phyloP scores from a whole-genome alignment of 1,284 basidiomycete species.

The Waitea zeae region DNA sequence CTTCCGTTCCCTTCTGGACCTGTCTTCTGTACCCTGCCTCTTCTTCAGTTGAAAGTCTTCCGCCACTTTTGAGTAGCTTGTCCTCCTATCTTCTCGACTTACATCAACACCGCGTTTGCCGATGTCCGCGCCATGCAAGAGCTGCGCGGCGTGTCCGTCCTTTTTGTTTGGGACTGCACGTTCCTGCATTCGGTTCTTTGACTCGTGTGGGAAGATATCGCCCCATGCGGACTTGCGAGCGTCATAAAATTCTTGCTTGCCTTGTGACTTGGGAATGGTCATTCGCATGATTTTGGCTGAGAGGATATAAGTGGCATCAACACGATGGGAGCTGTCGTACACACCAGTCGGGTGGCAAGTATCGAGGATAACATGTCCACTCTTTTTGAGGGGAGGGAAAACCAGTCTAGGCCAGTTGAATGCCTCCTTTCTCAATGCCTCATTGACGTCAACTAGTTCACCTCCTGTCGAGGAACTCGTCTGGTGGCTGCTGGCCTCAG shows the following conservation, averaged over 20 bases:
- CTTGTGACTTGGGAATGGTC: constrained; percentile 83
- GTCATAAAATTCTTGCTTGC: constrained; percentile 90
- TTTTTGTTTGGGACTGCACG: constrained; percentile 21
- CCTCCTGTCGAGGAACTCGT: too few species aligned
- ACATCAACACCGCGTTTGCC: constrained; percentile 23
- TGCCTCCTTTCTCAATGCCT: constrained; percentile 43
- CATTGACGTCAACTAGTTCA: too few species aligned
- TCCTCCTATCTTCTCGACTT: constrained; percentile 11
- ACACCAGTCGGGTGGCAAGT: constrained; percentile 71
- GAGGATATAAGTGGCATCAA: constrained; percentile 3
- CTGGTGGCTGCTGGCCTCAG: too few species aligned
- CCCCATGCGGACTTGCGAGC: constrained; percentile 90
- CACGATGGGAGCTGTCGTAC: neutral
- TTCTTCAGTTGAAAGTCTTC: constrained; percentile 20
- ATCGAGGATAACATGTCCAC: constrained; percentile 88
- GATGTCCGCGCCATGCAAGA: constrained; percentile 36
- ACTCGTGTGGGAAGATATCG: constrained; percentile 82
- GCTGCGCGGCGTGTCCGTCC: constrained; percentile 11
- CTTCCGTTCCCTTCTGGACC: constrained; percentile 4
- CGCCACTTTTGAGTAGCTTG: constrained; percentile 24
- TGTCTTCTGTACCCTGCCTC: constrained; percentile 8
- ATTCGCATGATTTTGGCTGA: constrained; percentile 80
- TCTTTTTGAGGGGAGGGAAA: constrained; percentile 79
- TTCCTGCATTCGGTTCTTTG: constrained; percentile 56
- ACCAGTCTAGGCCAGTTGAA: constrained; percentile 85